These are phyloP conservation scores for Ganoderma lucidum DNA, from an alignment of 1,284 basidiomycete genomes.

Conservation along the genomic window DNA sequence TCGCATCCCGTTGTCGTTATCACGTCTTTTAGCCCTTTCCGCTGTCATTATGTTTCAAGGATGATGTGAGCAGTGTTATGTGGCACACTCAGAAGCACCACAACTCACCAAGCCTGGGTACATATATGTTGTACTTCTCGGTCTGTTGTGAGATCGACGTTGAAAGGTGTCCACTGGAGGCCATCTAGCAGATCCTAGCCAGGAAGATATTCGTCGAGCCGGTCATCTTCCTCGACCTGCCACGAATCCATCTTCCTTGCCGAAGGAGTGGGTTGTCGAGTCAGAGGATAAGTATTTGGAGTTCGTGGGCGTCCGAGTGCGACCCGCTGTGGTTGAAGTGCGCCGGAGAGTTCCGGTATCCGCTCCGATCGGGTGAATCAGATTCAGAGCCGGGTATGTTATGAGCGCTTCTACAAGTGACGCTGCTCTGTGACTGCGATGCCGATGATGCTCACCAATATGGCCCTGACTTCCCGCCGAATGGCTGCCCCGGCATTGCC, in stretches of 20 bases:
- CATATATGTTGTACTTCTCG: neutral
- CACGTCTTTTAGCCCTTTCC: neutral
- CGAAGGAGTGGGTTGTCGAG: neutral
- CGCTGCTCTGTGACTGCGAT: neutral
- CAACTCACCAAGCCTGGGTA: constrained; percentile 1
- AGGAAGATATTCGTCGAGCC: neutral
- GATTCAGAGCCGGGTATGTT: neutral
- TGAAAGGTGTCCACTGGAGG: constrained; percentile 1
- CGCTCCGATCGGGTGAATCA: neutral
- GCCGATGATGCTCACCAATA: constrained; percentile 1
- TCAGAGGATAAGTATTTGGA: neutral
- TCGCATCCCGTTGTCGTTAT: neutral
- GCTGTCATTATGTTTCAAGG: neutral
- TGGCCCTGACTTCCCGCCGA: constrained; percentile 1
- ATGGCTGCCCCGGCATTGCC: constrained; percentile 2
- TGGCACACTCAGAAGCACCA: neutral
- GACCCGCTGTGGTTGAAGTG: neutral
- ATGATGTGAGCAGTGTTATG: neutral
- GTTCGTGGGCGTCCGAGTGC: too few species aligned
- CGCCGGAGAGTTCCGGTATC: neutral
- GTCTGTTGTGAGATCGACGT: neutral
- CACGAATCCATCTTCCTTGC: neutral
- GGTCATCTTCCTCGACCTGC: neutral
- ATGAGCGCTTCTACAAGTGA: neutral
- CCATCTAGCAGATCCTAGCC: neutral